phyloP scores from a whole-genome alignment of 2,329 filamentous ascomycete genomes.

The Plenodomus tracheiphilus region DNA sequence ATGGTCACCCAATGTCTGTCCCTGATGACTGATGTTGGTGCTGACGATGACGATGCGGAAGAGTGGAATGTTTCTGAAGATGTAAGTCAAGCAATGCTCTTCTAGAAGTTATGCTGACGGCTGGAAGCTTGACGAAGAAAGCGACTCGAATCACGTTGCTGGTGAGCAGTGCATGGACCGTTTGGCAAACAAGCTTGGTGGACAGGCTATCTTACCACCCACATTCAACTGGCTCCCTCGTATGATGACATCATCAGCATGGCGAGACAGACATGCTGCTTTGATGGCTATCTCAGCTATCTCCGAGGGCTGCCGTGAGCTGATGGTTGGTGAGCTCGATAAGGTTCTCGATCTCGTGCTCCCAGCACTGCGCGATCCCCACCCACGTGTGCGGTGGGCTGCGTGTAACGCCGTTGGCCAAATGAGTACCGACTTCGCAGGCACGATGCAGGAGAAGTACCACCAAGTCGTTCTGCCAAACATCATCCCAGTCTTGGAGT shows the following conservation, averaged over 20 bases:
- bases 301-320: constrained; percentile 91
- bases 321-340: constrained; percentile 93
- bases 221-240: constrained; percentile 96
- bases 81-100: constrained; percentile 17
- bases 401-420: constrained; percentile 98
- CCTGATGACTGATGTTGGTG: constrained; percentile 94
- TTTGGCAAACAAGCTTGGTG: constrained; percentile 93
- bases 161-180: constrained; percentile 99
- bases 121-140: constrained; percentile 84
- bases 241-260: constrained; percentile 95
- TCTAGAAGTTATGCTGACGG: neutral
- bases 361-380: constrained; percentile 83
- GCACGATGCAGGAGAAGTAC: constrained; percentile 96
- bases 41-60: constrained; percentile 89
- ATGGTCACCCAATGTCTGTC: constrained; percentile 99
- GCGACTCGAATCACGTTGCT: constrained; percentile 94
- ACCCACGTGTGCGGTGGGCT: constrained; percentile 94
- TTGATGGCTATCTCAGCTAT: constrained; percentile 99
- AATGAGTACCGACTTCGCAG: constrained; percentile 99
- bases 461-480: constrained; percentile 84
- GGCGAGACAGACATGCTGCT: constrained; percentile 93
- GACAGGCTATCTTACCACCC: constrained; percentile 85
- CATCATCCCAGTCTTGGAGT: constrained; percentile 89
- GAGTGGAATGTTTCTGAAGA: constrained; percentile 96
- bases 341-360: constrained; percentile 95